These are phyloP conservation scores for Trichophyton verrucosum DNA, from an alignment of 2,329 filamentous ascomycete genomes.

Conservation along the genomic window DNA sequence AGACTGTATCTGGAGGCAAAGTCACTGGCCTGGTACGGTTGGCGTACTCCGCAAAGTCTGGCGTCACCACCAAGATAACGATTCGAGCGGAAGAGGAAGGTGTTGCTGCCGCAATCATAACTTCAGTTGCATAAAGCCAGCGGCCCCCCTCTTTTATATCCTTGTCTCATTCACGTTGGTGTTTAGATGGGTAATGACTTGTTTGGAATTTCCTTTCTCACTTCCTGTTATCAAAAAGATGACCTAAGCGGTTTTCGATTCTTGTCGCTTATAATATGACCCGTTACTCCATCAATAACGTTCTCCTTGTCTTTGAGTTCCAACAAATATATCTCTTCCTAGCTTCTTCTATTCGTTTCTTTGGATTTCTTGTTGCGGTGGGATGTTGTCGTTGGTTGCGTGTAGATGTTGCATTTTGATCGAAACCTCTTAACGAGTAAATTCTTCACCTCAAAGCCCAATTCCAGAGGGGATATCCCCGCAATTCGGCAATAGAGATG, in stretches of 20 bases:
- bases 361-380: background rate
- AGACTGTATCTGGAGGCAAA: slow-evolving; percentile 80
- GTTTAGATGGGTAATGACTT: slow-evolving; percentile 3
- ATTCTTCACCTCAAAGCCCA: background rate
- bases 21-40: slow-evolving; percentile 82
- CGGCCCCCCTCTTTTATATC: background rate
- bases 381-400: background rate
- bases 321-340: background rate
- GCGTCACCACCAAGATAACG: slow-evolving; percentile 90
- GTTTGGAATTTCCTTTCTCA: background rate
- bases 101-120: slow-evolving; percentile 71
- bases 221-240: slow-evolving; percentile 1
- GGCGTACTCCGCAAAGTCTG: slow-evolving; percentile 84
- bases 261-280: background rate
- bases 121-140: slow-evolving; percentile 51
- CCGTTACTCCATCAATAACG: background rate
- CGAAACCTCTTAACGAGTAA: background rate
- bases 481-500: background rate
- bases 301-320: background rate
- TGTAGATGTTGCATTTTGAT: background rate
- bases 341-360: background rate
- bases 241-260: slow-evolving; percentile 2
- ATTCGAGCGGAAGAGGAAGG: slow-evolving; percentile 87
- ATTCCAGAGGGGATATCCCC: background rate
- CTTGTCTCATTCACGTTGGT: background rate